phyloP scores from a whole-genome alignment of 225 moss, liverwort and hornwort genomes.

The Pleurozium schreberi region DNA sequence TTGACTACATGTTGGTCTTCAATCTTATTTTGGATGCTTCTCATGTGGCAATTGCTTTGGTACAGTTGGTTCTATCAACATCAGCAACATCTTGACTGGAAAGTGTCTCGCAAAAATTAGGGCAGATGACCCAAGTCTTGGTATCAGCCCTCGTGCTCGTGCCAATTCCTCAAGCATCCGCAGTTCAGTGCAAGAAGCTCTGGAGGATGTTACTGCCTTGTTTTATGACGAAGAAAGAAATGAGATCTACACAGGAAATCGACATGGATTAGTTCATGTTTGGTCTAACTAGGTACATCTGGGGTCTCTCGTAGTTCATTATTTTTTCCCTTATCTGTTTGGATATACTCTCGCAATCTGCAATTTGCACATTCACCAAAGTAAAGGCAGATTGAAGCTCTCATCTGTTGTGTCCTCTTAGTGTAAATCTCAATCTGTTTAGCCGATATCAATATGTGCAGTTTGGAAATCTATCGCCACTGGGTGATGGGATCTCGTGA shows the following conservation, averaged over 20 bases:
- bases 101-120: conserved; percentile 91
- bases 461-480: background rate
- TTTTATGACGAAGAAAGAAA: conserved; percentile 97
- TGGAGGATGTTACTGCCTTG: conserved; percentile 91
- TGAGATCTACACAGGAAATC: conserved; percentile 91
- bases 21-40: background rate
- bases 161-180: conserved; percentile 67
- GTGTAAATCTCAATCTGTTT: background rate
- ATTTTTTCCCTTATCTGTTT: background rate
- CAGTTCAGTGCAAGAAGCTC: conserved; percentile 83
- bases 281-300: conserved; percentile 66
- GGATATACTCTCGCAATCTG: background rate
- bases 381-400: background rate
- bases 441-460: background rate
- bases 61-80: conserved; percentile 94
- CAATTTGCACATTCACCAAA: background rate
- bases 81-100: conserved; percentile 95
- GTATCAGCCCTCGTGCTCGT: conserved; percentile 57
- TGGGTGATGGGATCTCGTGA: background rate
- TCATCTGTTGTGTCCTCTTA: background rate
- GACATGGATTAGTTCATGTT: conserved; percentile 88
- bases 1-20: background rate
- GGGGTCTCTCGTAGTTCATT: background rate
- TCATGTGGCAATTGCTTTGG: background rate
- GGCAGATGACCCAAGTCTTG: conserved; percentile 77